Evolutionary conservation across 2,329 filamentous ascomycete genomes (phyloP).

Genomic region (Verticillium tricorpus): DNA sequence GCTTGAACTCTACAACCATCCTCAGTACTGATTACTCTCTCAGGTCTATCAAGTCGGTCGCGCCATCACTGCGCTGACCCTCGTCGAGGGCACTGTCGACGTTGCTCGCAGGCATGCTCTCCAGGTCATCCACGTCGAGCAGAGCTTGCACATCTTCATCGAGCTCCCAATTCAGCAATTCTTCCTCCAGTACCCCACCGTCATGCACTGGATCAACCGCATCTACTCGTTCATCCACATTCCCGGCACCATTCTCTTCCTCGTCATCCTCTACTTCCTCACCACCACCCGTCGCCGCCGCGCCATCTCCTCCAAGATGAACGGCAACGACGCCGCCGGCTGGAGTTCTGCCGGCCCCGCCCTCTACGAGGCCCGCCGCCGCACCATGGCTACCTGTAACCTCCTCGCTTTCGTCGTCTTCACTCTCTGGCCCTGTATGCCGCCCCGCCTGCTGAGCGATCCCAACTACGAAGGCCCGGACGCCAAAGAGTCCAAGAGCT

Average conservation of each 20-base stretch:
- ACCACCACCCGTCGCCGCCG: conserved; percentile 57
- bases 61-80: conserved; percentile 65
- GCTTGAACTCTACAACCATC: background rate
- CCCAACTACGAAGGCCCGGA: conserved; percentile 48
- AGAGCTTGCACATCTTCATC: conserved; percentile 59
- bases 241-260: conserved; percentile 68
- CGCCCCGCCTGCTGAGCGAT: conserved; percentile 48
- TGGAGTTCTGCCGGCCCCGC: conserved; percentile 31
- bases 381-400: conserved; percentile 53
- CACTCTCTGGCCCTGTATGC: conserved; percentile 51
- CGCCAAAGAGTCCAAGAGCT: conserved; percentile 54
- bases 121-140: conserved; percentile 62
- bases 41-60: conserved; percentile 72
- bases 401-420: conserved; percentile 49
- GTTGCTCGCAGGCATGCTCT: conserved; percentile 65
- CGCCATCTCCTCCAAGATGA: conserved; percentile 19
- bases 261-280: conserved; percentile 61
- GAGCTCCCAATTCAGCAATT: conserved; percentile 57
- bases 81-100: conserved; percentile 63
- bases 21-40: background rate
- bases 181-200: conserved; percentile 38
- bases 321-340: conserved; percentile 17
- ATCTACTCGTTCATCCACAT: conserved; percentile 76
- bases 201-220: conserved; percentile 67
- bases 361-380: conserved; percentile 50